Percentiles rank a stretch among this genome's conserved stretches.
These are phyloP conservation scores for Hypoxylon rickii DNA, from an alignment of 495 filamentous ascomycete genomes.

Conservation along the genomic window DNA sequence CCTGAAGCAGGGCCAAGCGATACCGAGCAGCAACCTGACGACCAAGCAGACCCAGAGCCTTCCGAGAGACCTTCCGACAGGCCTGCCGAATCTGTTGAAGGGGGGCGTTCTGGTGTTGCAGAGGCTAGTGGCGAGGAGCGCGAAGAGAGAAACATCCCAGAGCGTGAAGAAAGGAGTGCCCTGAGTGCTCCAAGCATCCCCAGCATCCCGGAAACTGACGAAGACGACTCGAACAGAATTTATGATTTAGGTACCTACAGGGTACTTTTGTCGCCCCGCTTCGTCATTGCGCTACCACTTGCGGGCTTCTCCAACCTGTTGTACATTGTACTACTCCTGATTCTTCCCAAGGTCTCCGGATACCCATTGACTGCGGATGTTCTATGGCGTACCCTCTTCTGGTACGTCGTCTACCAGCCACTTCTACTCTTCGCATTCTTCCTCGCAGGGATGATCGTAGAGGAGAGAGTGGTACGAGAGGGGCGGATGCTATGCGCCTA, in stretches of 20 bases:
- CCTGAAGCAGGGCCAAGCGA: background rate
- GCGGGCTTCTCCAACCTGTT: conserved; percentile 28
- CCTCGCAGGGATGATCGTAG: conserved; percentile 32
- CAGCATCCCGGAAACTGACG: conserved; percentile 2
- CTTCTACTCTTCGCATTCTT: conserved; percentile 28
- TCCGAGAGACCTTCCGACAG: too few relatives aligned
- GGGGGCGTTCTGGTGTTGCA: background rate
- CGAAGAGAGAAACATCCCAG: conserved; percentile 4
- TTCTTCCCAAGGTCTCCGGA: conserved; percentile 25
- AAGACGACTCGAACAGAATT: conserved; percentile 1
- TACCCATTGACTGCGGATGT: conserved; percentile 22
- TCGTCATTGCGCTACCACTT: conserved; percentile 27
- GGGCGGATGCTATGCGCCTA: conserved; percentile 19
- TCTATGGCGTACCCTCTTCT: conserved; percentile 29
- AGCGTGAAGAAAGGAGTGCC: background rate
- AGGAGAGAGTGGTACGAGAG: conserved; percentile 21
- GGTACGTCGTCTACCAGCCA: conserved; percentile 29
- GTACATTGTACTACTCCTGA: conserved; percentile 24
- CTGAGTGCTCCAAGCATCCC: too few relatives aligned
- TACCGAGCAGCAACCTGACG: background rate
- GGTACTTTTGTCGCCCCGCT: conserved; percentile 27
- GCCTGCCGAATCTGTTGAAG: background rate
- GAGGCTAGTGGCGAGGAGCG: background rate
- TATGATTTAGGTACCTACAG: conserved; percentile 15
- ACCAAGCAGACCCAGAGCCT: background rate